A percentile compares a stretch with the other conserved stretches of the same genome.
Evolutionary conservation across 768 basidiomycete genomes (phyloP).

Genomic region (Saitozyma sp.): DNA sequence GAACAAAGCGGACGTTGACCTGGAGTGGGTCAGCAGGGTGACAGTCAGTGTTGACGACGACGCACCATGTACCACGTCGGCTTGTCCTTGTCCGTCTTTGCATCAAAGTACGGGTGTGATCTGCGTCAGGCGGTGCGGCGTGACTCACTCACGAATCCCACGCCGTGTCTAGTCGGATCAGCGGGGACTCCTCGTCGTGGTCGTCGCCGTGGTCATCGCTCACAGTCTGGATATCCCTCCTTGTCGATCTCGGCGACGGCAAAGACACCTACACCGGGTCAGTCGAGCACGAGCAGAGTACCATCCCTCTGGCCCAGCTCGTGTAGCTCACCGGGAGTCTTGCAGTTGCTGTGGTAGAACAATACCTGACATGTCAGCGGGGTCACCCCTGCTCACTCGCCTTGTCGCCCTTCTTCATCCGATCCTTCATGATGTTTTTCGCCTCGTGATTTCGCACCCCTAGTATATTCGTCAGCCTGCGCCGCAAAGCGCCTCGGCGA

Average conservation of each 20-base stretch:
- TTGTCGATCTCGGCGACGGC: conserved; percentile 64
- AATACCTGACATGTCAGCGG: conserved; percentile 32
- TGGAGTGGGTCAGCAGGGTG: conserved; percentile 1
- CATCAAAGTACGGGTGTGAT: conserved; percentile 62
- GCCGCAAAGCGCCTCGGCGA: neutral
- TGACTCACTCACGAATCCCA: conserved; percentile 72
- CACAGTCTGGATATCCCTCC: conserved; percentile 88
- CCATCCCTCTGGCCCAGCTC: neutral
- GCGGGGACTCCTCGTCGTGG: neutral
- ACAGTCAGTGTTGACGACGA: neutral
- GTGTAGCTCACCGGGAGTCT: conserved; percentile 30
- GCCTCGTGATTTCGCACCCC: conserved; percentile 51
- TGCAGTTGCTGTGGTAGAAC: conserved; percentile 51
- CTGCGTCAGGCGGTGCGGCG: conserved; percentile 25
- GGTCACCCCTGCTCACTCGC: conserved; percentile 16
- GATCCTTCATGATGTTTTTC: conserved; percentile 51
- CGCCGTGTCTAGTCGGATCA: conserved; percentile 67
- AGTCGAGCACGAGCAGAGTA: neutral
- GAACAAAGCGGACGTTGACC: conserved; percentile 59
- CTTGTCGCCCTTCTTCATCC: conserved; percentile 50
- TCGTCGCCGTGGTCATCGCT: conserved; percentile 46
- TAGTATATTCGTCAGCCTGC: conserved; percentile 9
- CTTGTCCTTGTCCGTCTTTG: conserved; percentile 68
- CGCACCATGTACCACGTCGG: conserved; percentile 88
- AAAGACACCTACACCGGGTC: conserved; percentile 30